Conservation (phyloP, 257 asterid species). For the Solanum arcanum region DNA sequence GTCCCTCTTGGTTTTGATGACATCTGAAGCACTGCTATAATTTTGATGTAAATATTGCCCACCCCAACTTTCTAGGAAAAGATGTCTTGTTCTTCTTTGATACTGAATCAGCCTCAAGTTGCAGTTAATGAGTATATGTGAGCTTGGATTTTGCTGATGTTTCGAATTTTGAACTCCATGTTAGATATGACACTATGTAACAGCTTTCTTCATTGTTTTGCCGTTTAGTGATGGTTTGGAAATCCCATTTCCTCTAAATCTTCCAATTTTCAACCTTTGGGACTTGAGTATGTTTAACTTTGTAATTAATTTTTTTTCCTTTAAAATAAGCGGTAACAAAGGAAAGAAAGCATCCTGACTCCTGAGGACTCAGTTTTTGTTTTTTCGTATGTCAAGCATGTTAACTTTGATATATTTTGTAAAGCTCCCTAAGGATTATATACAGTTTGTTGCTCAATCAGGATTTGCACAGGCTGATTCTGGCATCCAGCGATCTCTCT, state of each 20-base stretch:
- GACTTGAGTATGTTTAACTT: background rate
- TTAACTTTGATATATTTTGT: background rate
- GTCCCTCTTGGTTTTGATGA: background rate
- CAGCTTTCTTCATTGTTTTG: background rate
- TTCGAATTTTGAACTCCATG: background rate
- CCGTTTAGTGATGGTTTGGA: background rate
- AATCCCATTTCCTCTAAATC: background rate
- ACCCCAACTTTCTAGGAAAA: background rate
- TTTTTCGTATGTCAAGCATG: background rate
- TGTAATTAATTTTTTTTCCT: background rate
- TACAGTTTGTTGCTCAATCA: constrained; percentile 6
- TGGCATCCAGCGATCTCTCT: background rate
- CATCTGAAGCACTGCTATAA: background rate
- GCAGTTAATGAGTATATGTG: background rate
- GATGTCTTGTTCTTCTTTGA: background rate
- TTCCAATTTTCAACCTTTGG: background rate
- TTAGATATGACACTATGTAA: background rate
- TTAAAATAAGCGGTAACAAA: background rate
- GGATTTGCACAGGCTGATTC: constrained; percentile 22
- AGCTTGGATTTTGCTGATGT: background rate
- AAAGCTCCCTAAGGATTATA: background rate
- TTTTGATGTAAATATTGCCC: background rate
- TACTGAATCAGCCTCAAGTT: background rate
- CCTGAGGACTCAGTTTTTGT: background rate
- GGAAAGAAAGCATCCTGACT: no score